Conservation (phyloP, 2,329 filamentous ascomycete species). For the Byssothecium circinans region DNA sequence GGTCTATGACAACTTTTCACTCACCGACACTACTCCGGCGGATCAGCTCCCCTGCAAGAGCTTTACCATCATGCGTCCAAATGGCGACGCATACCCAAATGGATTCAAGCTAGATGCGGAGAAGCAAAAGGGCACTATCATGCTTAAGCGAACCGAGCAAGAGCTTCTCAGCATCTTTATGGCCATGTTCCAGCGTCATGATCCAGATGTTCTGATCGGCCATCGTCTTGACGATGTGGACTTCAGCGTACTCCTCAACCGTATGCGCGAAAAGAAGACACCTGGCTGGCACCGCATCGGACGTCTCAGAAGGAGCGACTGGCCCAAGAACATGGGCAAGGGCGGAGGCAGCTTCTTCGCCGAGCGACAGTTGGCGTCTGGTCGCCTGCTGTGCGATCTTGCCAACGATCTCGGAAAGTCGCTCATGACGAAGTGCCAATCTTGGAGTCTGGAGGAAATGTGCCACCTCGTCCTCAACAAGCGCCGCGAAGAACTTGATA, state of each 20-base stretch:
- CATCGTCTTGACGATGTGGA: slow-evolving; percentile 98
- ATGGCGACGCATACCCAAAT: slow-evolving; percentile 73
- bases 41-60: slow-evolving; percentile 87
- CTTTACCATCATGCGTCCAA: slow-evolving; percentile 87
- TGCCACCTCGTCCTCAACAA: slow-evolving; percentile 84
- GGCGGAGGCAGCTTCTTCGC: slow-evolving; percentile 88
- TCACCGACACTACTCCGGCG: slow-evolving; percentile 84
- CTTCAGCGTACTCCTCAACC: slow-evolving; percentile 84
- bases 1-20: slow-evolving; percentile 85
- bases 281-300: slow-evolving; percentile 94
- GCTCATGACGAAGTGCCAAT: slow-evolving; percentile 94
- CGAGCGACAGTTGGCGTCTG: slow-evolving; percentile 85
- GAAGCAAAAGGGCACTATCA: slow-evolving; percentile 75
- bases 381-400: slow-evolving; percentile 87
- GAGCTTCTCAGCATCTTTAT: slow-evolving; percentile 87
- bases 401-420: slow-evolving; percentile 97
- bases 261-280: slow-evolving; percentile 86
- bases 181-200: slow-evolving; percentile 81
- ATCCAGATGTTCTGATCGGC: slow-evolving; percentile 91
- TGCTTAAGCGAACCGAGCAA: slow-evolving; percentile 79
- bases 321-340: slow-evolving; percentile 85
- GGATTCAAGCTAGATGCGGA: slow-evolving; percentile 81
- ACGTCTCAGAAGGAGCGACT: slow-evolving; percentile 76
- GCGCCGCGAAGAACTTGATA: slow-evolving; percentile 80
- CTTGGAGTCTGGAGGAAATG: slow-evolving; percentile 98